Percentiles rank a stretch among this genome's conserved stretches.
Evolutionary conservation across 495 filamentous ascomycete species (phyloP).

Genomic region (Viridothelium virens): DNA sequence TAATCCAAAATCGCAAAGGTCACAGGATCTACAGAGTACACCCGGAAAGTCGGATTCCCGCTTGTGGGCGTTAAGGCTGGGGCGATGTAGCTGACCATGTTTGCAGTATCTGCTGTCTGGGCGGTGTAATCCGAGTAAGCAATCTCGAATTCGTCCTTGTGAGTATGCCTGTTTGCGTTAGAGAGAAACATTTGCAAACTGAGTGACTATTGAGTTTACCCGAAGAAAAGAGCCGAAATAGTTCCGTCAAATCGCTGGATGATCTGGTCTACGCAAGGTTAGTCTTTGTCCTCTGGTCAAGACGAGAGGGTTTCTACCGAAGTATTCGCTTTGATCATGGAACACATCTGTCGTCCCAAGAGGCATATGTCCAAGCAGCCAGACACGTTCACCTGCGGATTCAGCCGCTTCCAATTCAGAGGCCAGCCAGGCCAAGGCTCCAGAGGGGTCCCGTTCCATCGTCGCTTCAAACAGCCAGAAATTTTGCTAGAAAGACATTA

Average conservation of each 20-base stretch:
- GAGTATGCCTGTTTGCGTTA: slow-evolving; percentile 42
- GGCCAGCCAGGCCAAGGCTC: slow-evolving; percentile 11
- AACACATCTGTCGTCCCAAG: slow-evolving; percentile 9
- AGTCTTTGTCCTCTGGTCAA: neutral
- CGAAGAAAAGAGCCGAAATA: slow-evolving; percentile 51
- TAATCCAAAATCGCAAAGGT: slow-evolving; percentile 48
- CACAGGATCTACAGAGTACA: slow-evolving; percentile 50
- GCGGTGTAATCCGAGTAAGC: slow-evolving; percentile 43
- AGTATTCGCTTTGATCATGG: slow-evolving; percentile 12
- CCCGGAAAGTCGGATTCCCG: slow-evolving; percentile 47
- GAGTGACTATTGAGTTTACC: slow-evolving; percentile 17
- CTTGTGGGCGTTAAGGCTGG: slow-evolving; percentile 48
- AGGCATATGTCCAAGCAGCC: slow-evolving; percentile 16
- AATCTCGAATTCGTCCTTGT: slow-evolving; percentile 49
- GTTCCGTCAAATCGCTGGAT: slow-evolving; percentile 45
- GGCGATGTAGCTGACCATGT: slow-evolving; percentile 44
- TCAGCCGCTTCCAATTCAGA: slow-evolving; percentile 13
- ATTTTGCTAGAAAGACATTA: neutral
- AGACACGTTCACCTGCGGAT: slow-evolving; percentile 4
- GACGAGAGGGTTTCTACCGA: neutral
- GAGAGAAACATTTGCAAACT: neutral
- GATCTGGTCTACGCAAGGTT: slow-evolving; percentile 46
- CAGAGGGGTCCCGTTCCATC: slow-evolving; percentile 13
- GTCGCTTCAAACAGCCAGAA: slow-evolving; percentile 17
- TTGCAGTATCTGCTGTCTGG: slow-evolving; percentile 36